Conservation (phyloP, 179 eudicot genomes). For the Beta lomatogona region DNA sequence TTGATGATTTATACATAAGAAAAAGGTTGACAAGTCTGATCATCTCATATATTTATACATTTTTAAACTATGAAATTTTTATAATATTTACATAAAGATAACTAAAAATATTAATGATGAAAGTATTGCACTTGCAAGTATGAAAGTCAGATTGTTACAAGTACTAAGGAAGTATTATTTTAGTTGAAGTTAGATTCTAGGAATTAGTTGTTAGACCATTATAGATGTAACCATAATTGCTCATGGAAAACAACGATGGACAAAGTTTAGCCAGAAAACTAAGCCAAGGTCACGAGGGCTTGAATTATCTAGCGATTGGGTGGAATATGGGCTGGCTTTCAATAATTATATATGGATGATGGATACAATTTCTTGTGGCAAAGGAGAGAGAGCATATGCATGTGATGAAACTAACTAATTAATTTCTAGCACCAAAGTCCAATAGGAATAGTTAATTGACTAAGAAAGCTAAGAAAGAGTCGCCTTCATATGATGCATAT, state of each 20-base stretch:
- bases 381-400: background rate
- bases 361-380: background rate
- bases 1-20: too few species aligned
- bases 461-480: background rate
- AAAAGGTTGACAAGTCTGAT: too few species aligned
- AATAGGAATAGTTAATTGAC: background rate
- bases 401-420: background rate
- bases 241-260: constrained; percentile 1
- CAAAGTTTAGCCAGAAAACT: background rate
- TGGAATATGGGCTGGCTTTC: constrained; percentile 13
- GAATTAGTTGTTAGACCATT: background rate
- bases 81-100: too few species aligned
- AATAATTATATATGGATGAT: background rate
- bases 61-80: too few species aligned
- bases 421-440: background rate
- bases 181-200: background rate
- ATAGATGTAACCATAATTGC: background rate
- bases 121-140: too few species aligned
- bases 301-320: background rate
- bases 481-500: constrained; percentile 6
- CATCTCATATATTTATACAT: too few species aligned
- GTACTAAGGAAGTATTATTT: background rate
- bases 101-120: too few species aligned
- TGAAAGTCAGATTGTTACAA: too few species aligned
- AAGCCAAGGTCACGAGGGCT: constrained; percentile 12